Conservation (phyloP, 169 alveolate species). For the Plasmodium inui region DNA sequence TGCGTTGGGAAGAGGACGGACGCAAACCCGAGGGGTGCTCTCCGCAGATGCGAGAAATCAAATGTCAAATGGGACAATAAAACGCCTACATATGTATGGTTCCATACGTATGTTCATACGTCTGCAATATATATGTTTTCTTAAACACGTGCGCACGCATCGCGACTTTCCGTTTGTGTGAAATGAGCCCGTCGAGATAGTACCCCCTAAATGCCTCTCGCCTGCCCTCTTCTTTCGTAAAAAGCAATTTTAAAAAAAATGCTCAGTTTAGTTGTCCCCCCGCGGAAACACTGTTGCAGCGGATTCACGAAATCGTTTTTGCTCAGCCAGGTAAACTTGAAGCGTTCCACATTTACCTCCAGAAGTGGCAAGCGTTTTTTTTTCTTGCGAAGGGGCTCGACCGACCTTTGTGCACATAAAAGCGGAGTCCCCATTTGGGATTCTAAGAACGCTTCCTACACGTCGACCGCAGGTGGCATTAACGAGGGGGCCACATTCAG, state of each 20-base stretch:
- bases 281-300: slow-evolving; percentile 8
- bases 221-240: neutral
- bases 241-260: slow-evolving; percentile 15
- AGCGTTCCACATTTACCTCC: neutral
- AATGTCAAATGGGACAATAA: neutral
- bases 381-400: neutral
- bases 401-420: neutral
- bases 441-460: neutral
- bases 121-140: neutral
- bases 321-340: slow-evolving; percentile 1
- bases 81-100: neutral
- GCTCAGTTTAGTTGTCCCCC: slow-evolving; percentile 19
- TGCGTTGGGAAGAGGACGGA: neutral
- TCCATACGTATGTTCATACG: neutral
- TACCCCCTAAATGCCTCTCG: neutral
- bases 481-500: neutral
- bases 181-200: neutral
- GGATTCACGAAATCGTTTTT: slow-evolving; percentile 13
- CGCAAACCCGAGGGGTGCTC: neutral
- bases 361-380: neutral
- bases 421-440: neutral
- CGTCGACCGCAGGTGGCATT: neutral
- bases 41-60: neutral
- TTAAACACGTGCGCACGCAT: neutral
- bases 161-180: neutral